Conservation (phyloP, 495 filamentous ascomycete genomes). For the Trichoderma virens region DNA sequence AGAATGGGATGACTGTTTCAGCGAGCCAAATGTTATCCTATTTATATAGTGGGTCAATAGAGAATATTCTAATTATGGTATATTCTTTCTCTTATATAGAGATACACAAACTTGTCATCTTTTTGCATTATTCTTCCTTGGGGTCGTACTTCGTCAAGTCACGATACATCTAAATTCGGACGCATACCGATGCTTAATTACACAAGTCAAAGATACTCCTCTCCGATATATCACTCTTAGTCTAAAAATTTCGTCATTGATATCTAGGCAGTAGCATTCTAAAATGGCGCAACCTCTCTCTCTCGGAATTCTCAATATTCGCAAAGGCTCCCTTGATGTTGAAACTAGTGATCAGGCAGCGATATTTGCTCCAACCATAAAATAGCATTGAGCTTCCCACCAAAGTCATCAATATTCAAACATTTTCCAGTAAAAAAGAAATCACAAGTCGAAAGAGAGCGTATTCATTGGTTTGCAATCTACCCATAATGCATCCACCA, state of each 20-base stretch:
- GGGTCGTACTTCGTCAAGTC: no score
- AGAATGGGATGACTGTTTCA: not conserved
- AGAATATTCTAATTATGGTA: no score
- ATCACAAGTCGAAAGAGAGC: not conserved
- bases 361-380: not conserved
- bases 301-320: not conserved
- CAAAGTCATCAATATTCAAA: not conserved
- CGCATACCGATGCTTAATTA: no score
- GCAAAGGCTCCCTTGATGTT: not conserved
- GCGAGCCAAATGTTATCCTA: not conserved
- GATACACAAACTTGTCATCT: no score
- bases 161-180: no score
- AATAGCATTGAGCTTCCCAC: not conserved
- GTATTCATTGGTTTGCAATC: not conserved
- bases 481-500: not conserved
- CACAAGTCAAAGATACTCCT: no score
- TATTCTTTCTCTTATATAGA: no score
- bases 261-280: not conserved
- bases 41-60: no score
- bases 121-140: no score
- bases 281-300: no score
- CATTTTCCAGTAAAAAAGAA: not conserved
- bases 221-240: not conserved
- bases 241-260: not conserved
- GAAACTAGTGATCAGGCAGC: not conserved